Base-by-base conservation (phyloP, 2,329 filamentous ascomycete genomes). In the Penicillium sp. region DNA sequence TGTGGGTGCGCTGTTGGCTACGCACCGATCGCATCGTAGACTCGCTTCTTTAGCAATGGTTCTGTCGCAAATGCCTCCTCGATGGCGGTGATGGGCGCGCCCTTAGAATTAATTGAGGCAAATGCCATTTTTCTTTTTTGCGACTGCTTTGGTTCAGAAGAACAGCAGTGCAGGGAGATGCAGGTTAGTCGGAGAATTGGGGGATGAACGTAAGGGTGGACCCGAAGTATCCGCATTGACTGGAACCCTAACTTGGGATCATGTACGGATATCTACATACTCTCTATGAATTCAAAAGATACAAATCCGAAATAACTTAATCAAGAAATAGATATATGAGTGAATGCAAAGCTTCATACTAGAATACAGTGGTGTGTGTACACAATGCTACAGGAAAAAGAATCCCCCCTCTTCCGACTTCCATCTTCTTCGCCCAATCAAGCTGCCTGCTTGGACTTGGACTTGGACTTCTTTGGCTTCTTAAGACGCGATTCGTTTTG, bases 1-100 rank as follows among this genome's bases (percentile, higher is more conserved):
- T 50, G 57, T 56, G 48, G 58, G 54, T 55, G 54, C 53, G 51
- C 42, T 54, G 50, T 42, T 50, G 48, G 55, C 57, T 62, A 69
- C 75, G 62, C 65, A 78, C 76, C 69, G 66, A 78, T 77, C 62
- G 76, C 76, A 66, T 77, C 73, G 63, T 76, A 77, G 57, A 78
- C 69, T 63, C 74, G 70, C 67, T 75, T 74, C 59, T 72, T 75
- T 35, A 78, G 60, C 35, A 70, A 67, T 35, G 69, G 69, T 62
- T 77, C 72, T 45, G 70, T 70, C 52, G 71, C 74, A 58, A 78
- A 78, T 29, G 75, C 76, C 63, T 73, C 71, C 60, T 77, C 74
- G 63, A 78, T 77, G 42, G 67, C 61, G 45, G 69, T 61, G 47
- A 71, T 69, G 50, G 65, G 69, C 47, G 57, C 59, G 23, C 59